Base-by-base conservation (phyloP, 805 yeast species). In the Cyberlindnera maritima region DNA sequence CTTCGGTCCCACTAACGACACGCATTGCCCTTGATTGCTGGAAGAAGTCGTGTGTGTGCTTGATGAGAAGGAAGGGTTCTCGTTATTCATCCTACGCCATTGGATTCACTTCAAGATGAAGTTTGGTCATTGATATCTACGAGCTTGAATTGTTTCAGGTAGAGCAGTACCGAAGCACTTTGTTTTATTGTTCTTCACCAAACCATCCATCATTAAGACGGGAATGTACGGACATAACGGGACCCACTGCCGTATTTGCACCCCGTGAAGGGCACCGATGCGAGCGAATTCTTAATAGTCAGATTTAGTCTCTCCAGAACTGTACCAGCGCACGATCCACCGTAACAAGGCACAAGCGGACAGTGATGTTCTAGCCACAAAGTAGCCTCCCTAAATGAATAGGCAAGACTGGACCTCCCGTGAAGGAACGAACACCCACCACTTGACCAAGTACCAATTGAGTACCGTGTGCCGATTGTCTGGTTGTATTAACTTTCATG, bases 151-250 rank as follows among this genome's bases (percentile, higher is more conserved):
- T 21, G 5, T 5, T 21, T 21, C 8, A 21, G 8, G 9, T 5
- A 21, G 25, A 21, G 25, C 9, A 21, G 25, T 21, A 21, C 37
- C 37, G 37, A 34, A 34, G 37, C 37, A 19, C 31, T 28, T 11
- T 32, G 19, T 32, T 21, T 8, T 14, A 32, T 34, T 25, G 3
- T 17, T 17, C 18, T 17, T 8, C 23, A 17, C 23, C 18, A 18
- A 4, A 21, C 25, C 25, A 21, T 21, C 20, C 8, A 25, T 10
- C 20, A n/a, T n/a, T n/a, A 23, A 33, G 31, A 18, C n/a, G 18
- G 7, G 21, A 41, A 60, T 66, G 65, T 66, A 43, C 52, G 56
- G 70, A 60, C 56, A 57, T 57, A 58, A 66, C 70, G 69, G 70
- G 69, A 66, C 55, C 56, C 63, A 55, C 49, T 48, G 56, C 49